Percentiles rank a stretch among this genome's conserved stretches.
Evolutionary conservation across 164 flowering plant species (phyloP).

Genomic region (Hamamelis virginiana): DNA sequence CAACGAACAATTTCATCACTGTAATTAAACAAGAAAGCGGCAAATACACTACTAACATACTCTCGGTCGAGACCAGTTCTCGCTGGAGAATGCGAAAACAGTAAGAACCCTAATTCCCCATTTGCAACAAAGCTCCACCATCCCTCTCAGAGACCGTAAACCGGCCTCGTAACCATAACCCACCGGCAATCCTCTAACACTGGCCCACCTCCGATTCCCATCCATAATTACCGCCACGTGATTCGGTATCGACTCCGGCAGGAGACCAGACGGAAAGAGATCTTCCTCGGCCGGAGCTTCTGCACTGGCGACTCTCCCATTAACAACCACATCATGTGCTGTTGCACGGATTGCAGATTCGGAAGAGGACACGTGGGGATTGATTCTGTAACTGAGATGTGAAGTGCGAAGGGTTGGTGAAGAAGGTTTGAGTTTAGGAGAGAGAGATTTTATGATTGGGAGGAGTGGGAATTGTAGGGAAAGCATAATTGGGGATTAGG

Average conservation of each 20-base stretch:
- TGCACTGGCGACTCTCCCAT: neutral
- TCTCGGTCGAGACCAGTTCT: constrained; percentile 64
- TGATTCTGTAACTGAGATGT: too few relatives aligned
- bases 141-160: constrained; percentile 36
- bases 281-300: constrained; percentile 2
- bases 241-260: constrained; percentile 47
- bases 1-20: too few relatives aligned
- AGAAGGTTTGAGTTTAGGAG: too few relatives aligned
- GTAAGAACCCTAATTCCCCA: constrained; percentile 68
- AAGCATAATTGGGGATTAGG: too few relatives aligned
- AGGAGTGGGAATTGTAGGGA: too few relatives aligned
- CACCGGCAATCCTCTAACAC: constrained; percentile 36
- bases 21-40: neutral
- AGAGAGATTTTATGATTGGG: too few relatives aligned
- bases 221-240: constrained; percentile 80
- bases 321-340: neutral
- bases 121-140: constrained; percentile 37
- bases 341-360: too few relatives aligned
- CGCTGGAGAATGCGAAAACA: constrained; percentile 68
- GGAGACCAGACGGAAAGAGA: constrained; percentile 46
- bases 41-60: constrained; percentile 17
- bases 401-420: too few relatives aligned
- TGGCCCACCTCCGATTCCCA: constrained; percentile 76
- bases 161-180: constrained; percentile 64
- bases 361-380: too few relatives aligned